Conservation (phyloP, 176 grass and related monocot species). For the Sorghum bicolor region DNA sequence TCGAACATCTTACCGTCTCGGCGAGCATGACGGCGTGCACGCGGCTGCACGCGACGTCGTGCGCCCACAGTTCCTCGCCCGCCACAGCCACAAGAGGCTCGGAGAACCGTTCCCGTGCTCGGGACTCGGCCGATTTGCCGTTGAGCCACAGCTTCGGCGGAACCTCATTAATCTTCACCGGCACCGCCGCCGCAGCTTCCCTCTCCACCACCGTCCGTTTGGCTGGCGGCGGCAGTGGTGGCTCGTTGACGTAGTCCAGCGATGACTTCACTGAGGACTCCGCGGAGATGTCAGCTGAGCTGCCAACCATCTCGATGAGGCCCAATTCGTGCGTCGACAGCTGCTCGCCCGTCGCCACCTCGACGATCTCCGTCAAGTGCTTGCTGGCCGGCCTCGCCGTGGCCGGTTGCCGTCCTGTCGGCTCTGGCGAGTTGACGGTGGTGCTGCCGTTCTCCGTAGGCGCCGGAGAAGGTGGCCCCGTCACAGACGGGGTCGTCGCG, state of each 20-base stretch:
- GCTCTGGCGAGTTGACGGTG: slow-evolving; percentile 24
- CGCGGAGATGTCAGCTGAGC: slow-evolving; percentile 24
- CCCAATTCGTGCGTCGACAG: slow-evolving; percentile 36
- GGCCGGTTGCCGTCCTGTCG: neutral
- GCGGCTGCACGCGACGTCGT: slow-evolving; percentile 50
- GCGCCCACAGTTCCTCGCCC: slow-evolving; percentile 36
- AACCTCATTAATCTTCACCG: slow-evolving; percentile 9
- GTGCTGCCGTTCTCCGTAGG: slow-evolving; percentile 24
- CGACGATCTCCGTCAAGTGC: slow-evolving; percentile 36
- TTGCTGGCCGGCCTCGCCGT: neutral
- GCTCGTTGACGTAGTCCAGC: slow-evolving; percentile 31
- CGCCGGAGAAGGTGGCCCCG: slow-evolving; percentile 35
- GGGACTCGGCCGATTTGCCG: slow-evolving; percentile 10
- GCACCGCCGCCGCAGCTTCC: neutral
- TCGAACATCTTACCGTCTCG: slow-evolving; percentile 33
- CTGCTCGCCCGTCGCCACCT: slow-evolving; percentile 35
- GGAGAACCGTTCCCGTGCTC: slow-evolving; percentile 24
- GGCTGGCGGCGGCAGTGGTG: neutral
- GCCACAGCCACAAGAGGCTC: slow-evolving; percentile 25
- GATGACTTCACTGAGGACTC: slow-evolving; percentile 42
- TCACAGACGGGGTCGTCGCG: neutral
- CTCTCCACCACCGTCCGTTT: neutral
- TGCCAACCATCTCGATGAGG: slow-evolving; percentile 52
- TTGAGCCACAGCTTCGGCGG: slow-evolving; percentile 18
- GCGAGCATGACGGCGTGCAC: slow-evolving; percentile 50